These are phyloP conservation scores for Aspergillus fructus DNA, from an alignment of 2,329 filamentous ascomycete genomes.

Conservation along the genomic window DNA sequence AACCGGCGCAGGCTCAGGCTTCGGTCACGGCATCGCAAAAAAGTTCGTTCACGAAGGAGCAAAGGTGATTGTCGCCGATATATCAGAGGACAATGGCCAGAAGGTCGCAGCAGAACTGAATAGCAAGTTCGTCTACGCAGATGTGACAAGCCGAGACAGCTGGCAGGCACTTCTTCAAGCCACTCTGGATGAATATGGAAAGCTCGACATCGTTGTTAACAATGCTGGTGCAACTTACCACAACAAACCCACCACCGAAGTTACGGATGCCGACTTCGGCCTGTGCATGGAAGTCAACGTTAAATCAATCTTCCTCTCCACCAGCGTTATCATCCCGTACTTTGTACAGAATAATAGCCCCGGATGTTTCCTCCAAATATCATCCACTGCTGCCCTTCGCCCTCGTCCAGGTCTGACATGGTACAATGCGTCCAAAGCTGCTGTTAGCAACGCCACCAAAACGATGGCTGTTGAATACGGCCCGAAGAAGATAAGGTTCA, in stretches of 20 bases:
- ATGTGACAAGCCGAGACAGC: conserved; percentile 25
- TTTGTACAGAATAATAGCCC: conserved; percentile 33
- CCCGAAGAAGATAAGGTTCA: conserved; percentile 24
- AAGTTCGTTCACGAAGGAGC: conserved; percentile 38
- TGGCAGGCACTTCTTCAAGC: conserved; percentile 29
- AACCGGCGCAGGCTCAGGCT: conserved; percentile 41
- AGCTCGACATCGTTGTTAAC: conserved; percentile 46
- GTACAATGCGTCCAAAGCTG: conserved; percentile 44
- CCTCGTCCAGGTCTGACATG: conserved; percentile 41
- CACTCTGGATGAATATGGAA: conserved; percentile 23
- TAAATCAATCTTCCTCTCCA: conserved; percentile 38
- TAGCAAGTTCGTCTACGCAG: conserved; percentile 23
- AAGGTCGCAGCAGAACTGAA: conserved; percentile 22
- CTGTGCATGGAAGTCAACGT: conserved; percentile 42
- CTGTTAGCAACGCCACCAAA: conserved; percentile 35
- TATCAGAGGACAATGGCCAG: conserved; percentile 30
- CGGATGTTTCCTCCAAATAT: conserved; percentile 42
- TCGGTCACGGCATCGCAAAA: conserved; percentile 36
- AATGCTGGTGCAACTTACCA: conserved; percentile 42
- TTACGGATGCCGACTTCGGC: conserved; percentile 42
- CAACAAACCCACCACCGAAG: conserved; percentile 38
- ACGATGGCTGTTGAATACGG: conserved; percentile 27
- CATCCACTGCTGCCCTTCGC: conserved; percentile 38
- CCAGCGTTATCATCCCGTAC: conserved; percentile 34
- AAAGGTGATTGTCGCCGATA: conserved; percentile 37